A percentile compares a stretch with the other conserved stretches of the same genome.
Conservation (phyloP, 257 asterid genomes). For the Solanum boliviense region DNA sequence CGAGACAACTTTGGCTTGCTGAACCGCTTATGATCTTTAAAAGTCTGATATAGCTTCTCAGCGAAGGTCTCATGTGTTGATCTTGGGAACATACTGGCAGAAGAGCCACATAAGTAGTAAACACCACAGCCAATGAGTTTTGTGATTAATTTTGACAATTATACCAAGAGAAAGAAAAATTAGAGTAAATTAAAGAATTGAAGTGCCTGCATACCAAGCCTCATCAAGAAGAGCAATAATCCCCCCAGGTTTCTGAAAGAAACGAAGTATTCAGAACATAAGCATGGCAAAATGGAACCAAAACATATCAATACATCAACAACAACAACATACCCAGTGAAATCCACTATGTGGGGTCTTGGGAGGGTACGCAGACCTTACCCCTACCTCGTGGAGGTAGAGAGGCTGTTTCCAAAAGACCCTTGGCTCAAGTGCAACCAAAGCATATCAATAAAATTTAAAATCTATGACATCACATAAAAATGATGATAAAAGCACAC, state of each 20-base stretch:
- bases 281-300: not conserved
- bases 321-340: not conserved
- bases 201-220: slow-evolving; percentile 60
- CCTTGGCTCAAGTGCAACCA: not conserved
- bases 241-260: slow-evolving; percentile 89
- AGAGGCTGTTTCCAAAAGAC: not conserved
- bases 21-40: slow-evolving; percentile 78
- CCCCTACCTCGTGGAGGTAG: not conserved
- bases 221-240: slow-evolving; percentile 91
- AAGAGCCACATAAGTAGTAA: not conserved
- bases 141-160: not conserved
- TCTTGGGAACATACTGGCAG: slow-evolving; percentile 85
- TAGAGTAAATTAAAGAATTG: not conserved
- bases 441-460: not conserved
- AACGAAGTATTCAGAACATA: slow-evolving; percentile 5
- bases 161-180: not conserved
- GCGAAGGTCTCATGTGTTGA: slow-evolving; percentile 85
- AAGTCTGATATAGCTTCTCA: slow-evolving; percentile 76
- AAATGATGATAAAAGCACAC: not conserved
- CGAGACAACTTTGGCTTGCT: slow-evolving; percentile 80
- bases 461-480: not conserved
- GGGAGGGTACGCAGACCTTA: not conserved
- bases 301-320: not conserved
- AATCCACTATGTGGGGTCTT: not conserved
- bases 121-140: not conserved